These are phyloP conservation scores for Raphanus sativus DNA, from an alignment of 345 rosid species.

Conservation along the genomic window DNA sequence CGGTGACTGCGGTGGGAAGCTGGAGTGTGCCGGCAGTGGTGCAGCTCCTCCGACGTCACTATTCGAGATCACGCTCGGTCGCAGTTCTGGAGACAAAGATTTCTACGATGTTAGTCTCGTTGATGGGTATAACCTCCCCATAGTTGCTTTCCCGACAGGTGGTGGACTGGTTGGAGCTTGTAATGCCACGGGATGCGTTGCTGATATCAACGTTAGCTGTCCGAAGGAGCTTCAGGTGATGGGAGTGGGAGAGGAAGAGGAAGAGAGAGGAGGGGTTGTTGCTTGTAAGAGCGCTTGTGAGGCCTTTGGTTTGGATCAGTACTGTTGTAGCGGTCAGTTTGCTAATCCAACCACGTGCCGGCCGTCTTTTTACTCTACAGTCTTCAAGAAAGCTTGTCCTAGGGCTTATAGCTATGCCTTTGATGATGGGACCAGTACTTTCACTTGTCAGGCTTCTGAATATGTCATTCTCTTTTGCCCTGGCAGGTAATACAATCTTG, in stretches of 20 bases:
- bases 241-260: conserved; percentile 44
- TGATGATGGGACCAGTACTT: conserved; percentile 78
- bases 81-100: conserved; percentile 44
- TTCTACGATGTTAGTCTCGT: conserved; percentile 82
- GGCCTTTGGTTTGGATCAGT: conserved; percentile 81
- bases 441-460: conserved; percentile 81
- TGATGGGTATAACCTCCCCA: conserved; percentile 84
- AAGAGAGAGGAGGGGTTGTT: conserved; percentile 52
- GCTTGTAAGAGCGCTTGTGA: conserved; percentile 87
- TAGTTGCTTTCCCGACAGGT: conserved; percentile 57
- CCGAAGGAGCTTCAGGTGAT: conserved; percentile 92
- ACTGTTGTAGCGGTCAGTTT: conserved; percentile 88
- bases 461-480: conserved; percentile 82
- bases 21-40: conserved; percentile 73
- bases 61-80: conserved; percentile 76
- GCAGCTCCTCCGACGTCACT: conserved; percentile 83
- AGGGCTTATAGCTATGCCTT: conserved; percentile 85
- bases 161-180: conserved; percentile 60
- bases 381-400: conserved; percentile 88
- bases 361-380: conserved; percentile 69
- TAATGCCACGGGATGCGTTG: conserved; percentile 76
- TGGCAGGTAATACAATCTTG: conserved; percentile 35
- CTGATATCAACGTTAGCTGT: conserved; percentile 60
- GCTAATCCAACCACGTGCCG: conserved; percentile 76
- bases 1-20: conserved; percentile 78